phyloP scores from a whole-genome alignment of 2,329 filamentous ascomycete species.

The Penicillium sp. region DNA sequence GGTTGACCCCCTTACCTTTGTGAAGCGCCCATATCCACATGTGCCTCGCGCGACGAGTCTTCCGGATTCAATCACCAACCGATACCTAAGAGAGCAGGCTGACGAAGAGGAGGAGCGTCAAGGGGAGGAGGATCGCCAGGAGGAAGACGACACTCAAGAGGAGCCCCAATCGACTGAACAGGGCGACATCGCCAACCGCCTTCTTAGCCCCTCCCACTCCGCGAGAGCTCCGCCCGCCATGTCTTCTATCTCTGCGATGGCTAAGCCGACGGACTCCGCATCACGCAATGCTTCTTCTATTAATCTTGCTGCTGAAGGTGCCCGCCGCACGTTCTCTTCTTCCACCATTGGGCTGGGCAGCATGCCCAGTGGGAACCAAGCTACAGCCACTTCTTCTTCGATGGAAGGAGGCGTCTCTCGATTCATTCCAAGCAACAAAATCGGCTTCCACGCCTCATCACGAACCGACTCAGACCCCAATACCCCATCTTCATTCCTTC shows the following conservation, averaged over 20 bases:
- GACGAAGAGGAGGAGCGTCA: slow-evolving; percentile 20
- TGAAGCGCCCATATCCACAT: slow-evolving; percentile 42
- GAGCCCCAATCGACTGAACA: slow-evolving; percentile 32
- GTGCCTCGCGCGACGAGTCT: slow-evolving; percentile 40
- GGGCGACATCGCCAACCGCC: slow-evolving; percentile 38
- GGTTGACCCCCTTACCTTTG: slow-evolving; percentile 42
- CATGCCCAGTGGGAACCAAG: slow-evolving; percentile 28
- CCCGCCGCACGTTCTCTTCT: slow-evolving; percentile 33
- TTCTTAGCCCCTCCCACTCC: slow-evolving; percentile 41
- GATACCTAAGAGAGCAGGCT: slow-evolving; percentile 28
- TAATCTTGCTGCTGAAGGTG: slow-evolving; percentile 35
- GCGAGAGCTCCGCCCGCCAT: slow-evolving; percentile 49
- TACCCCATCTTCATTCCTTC: slow-evolving; percentile 48
- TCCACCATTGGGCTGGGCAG: slow-evolving; percentile 28
- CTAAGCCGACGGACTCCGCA: slow-evolving; percentile 37
- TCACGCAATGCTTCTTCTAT: slow-evolving; percentile 40
- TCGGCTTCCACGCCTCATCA: slow-evolving; percentile 31
- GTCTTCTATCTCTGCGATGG: slow-evolving; percentile 49
- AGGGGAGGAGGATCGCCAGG: slow-evolving; percentile 15
- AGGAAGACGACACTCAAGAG: slow-evolving; percentile 23
- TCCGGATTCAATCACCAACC: slow-evolving; percentile 37
- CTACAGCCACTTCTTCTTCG: slow-evolving; percentile 47
- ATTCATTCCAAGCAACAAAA: slow-evolving; percentile 42
- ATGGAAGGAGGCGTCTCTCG: slow-evolving; percentile 49
- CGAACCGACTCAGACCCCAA: slow-evolving; percentile 46